Conservation (phyloP, 768 basidiomycete genomes). For the Lenzites betulinus region DNA sequence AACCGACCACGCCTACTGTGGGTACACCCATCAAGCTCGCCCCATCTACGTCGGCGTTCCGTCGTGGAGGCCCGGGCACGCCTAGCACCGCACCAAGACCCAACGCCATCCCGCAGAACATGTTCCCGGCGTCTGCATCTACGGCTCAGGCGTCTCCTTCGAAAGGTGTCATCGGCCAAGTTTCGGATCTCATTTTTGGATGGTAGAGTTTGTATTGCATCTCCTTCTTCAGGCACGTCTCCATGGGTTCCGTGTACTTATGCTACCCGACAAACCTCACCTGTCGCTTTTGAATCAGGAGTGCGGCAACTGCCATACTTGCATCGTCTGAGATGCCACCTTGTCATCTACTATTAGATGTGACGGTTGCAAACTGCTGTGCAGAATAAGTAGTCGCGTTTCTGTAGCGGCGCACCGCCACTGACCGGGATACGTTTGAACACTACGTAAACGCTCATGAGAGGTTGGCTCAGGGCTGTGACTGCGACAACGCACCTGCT, state of each 20-base stretch:
- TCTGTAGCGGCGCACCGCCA: too few species aligned
- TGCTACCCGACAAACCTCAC: too few species aligned
- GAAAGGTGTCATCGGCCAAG: conserved; percentile 70
- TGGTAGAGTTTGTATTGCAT: conserved; percentile 51
- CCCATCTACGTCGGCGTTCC: conserved; percentile 73
- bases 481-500: too few species aligned
- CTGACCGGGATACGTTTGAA: too few species aligned
- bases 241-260: neutral
- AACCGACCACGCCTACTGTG: conserved; percentile 44
- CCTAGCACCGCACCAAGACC: conserved; percentile 10
- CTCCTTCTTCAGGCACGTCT: neutral
- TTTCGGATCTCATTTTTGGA: conserved; percentile 80
- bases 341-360: too few species aligned
- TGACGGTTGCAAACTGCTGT: neutral
- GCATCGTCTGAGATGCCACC: too few species aligned
- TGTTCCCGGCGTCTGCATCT: conserved; percentile 31
- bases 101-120: conserved; percentile 3
- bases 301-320: too few species aligned
- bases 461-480: too few species aligned
- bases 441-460: too few species aligned
- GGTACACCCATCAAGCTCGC: conserved; percentile 75
- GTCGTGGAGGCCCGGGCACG: conserved; percentile 41
- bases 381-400: neutral
- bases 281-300: too few species aligned
- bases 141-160: conserved; percentile 39